Base-by-base conservation (phyloP, 306 rosid species). In the Lathyrus oleraceus region DNA sequence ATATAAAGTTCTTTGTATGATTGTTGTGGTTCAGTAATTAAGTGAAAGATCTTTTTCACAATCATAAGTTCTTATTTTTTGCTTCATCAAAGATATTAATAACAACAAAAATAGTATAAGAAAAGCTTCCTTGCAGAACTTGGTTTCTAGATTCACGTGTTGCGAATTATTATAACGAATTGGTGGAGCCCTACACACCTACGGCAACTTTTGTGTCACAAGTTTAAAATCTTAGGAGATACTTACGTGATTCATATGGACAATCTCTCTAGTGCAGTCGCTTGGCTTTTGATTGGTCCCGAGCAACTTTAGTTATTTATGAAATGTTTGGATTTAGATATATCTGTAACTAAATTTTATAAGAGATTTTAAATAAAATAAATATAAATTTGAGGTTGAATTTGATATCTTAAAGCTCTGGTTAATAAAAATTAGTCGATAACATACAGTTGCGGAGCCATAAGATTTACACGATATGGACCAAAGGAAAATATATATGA, bases 111-210 rank as follows among this genome's bases (percentile, higher is more conserved):
- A 23, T 25, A 25, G 7, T 30, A 56, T 6, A 27, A 57, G 5
- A 57, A 59, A 14, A 59, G 23, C 43, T 30, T 59, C 14, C 65
- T 59, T 59, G 65, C 13, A 59, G 43, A 59, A 59, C 5, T 59
- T 59, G 65, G 14, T 36, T 59, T 59, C 14, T 15, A 17, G 25
- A 28, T 17, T 59, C 25, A 32, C 43, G 27, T 30, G 64, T 30
- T 59, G 21, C 23, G 4, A 59, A 58, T 58, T 28, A 14, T 28
- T 6, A 28, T 2, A 21, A 12, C 13, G 21, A 8, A 3, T 27
- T 13, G 63, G 63, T 58, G 63, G 63, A 27, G 20, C 63, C 63
- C 19, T 2, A 7, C 30, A 7, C 30, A 0, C 60, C 32, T 56
- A 13, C 39, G 40, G 62, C 40, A 15, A 59, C 42, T 12, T 58